These are phyloP conservation scores for Ustilago esculenta DNA, from an alignment of 1,284 basidiomycete species.

Conservation along the genomic window DNA sequence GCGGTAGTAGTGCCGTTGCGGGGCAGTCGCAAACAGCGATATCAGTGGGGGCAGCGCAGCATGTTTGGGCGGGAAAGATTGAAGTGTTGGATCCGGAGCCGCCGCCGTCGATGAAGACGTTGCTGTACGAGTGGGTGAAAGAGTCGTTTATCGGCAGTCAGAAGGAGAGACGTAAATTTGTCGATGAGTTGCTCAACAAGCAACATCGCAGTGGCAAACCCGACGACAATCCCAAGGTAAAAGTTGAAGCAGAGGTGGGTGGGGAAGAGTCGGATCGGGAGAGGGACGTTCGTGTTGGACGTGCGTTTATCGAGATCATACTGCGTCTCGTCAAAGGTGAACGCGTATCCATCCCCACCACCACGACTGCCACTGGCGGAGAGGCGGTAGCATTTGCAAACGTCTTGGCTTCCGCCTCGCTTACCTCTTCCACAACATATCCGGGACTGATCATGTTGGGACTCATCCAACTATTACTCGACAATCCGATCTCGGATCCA, in stretches of 20 bases:
- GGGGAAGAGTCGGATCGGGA: slow-evolving; percentile 71
- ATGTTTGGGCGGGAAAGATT: slow-evolving; percentile 88
- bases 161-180: slow-evolving; percentile 83
- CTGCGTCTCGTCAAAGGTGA: slow-evolving; percentile 25
- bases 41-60: slow-evolving; percentile 14
- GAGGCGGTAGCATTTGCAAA: not conserved
- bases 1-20: slow-evolving; percentile 73
- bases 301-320: slow-evolving; percentile 18
- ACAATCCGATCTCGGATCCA: not conserved
- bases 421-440: slow-evolving; percentile 9
- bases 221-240: too few species aligned
- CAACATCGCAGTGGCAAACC: too few species aligned
- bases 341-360: not conserved
- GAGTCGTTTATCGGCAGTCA: slow-evolving; percentile 80
- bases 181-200: slow-evolving; percentile 87
- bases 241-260: slow-evolving; percentile 73
- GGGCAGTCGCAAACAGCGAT: slow-evolving; percentile 69
- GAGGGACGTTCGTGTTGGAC: slow-evolving; percentile 7
- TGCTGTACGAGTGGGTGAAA: slow-evolving; percentile 85
- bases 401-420: not conserved
- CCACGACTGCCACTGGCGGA: not conserved
- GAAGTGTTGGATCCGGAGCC: slow-evolving; percentile 92
- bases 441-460: slow-evolving; percentile 21
- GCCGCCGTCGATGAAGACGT: slow-evolving; percentile 88
- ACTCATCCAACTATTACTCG: slow-evolving; percentile 14